Conservation (phyloP, 1,284 basidiomycete species). For the Ustilago nuda region DNA sequence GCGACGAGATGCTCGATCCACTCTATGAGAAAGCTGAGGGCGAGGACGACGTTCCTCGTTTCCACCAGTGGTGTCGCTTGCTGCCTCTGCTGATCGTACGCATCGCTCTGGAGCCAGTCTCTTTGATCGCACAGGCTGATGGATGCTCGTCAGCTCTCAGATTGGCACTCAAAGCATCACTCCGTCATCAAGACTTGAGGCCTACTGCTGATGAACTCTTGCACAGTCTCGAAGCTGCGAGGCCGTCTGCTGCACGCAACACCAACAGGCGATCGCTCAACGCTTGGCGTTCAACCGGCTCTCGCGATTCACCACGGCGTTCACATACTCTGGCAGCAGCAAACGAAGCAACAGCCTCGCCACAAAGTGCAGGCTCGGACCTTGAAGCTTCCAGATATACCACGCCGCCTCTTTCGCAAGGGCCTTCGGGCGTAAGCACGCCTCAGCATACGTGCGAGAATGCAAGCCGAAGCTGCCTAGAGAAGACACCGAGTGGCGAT, state of each 20-base stretch:
- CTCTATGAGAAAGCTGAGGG: slow-evolving; percentile 38
- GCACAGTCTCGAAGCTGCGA: slow-evolving; percentile 16
- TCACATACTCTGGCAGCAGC: not conserved
- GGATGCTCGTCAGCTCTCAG: slow-evolving; percentile 26
- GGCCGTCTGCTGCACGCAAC: not conserved
- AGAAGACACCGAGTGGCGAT: slow-evolving; percentile 8
- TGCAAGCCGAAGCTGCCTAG: slow-evolving; percentile 2
- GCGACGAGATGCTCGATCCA: slow-evolving; percentile 51
- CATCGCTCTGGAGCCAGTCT: slow-evolving; percentile 29
- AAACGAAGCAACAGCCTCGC: slow-evolving; percentile 10
- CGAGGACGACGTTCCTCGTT: slow-evolving; percentile 53
- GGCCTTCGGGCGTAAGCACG: slow-evolving; percentile 27
- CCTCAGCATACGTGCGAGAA: slow-evolving; percentile 37
- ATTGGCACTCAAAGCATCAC: slow-evolving; percentile 31
- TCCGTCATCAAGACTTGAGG: slow-evolving; percentile 47
- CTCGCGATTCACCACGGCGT: not conserved
- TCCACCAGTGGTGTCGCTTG: slow-evolving; percentile 58
- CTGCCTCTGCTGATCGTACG: slow-evolving; percentile 54
- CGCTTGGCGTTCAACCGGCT: not conserved
- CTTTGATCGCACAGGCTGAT: slow-evolving; percentile 28
- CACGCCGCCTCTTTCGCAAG: slow-evolving; percentile 30
- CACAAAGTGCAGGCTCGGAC: slow-evolving; percentile 17
- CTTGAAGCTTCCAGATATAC: slow-evolving; percentile 26
- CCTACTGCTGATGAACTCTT: slow-evolving; percentile 47
- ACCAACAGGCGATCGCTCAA: not conserved